These are phyloP conservation scores for Hypholoma sublateritium DNA, from an alignment of 768 basidiomycete species.

Conservation along the genomic window DNA sequence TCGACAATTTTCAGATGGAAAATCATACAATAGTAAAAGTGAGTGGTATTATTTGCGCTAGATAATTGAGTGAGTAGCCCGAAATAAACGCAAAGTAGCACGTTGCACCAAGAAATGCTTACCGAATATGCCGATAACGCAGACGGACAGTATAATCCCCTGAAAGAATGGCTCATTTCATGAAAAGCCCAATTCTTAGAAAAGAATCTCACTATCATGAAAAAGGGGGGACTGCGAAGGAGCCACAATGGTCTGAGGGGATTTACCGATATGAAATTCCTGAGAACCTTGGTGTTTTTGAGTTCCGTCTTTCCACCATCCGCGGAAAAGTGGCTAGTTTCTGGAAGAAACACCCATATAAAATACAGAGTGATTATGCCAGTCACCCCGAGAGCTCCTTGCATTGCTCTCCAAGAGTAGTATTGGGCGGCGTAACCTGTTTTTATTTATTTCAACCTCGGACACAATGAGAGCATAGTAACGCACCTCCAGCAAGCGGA, in stretches of 20 bases:
- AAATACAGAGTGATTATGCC: slow-evolving; percentile 37
- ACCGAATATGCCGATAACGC: background rate
- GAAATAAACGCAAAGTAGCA: too few relatives aligned
- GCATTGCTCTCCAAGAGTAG: slow-evolving; percentile 64
- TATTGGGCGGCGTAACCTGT: slow-evolving; percentile 53
- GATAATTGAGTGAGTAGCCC: too few relatives aligned
- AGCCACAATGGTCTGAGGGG: slow-evolving; percentile 50
- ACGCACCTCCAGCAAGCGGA: slow-evolving; percentile 41
- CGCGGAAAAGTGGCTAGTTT: slow-evolving; percentile 56
- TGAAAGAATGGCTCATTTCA: background rate
- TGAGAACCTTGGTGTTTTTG: slow-evolving; percentile 3
- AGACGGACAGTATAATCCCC: background rate
- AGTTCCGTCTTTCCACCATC: slow-evolving; percentile 44
- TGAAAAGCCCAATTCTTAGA: background rate
- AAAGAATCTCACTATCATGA: slow-evolving; percentile 41
- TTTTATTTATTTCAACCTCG: background rate
- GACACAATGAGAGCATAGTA: background rate
- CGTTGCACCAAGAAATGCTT: background rate
- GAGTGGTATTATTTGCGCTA: slow-evolving; percentile 55
- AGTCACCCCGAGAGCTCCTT: slow-evolving; percentile 39
- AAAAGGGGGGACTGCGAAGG: slow-evolving; percentile 57
- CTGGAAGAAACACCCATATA: slow-evolving; percentile 50
- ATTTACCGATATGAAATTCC: slow-evolving; percentile 48
- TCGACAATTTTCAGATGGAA: background rate
- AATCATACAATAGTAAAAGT: slow-evolving; percentile 62